These are phyloP conservation scores for Cardamine resedifolia DNA, from an alignment of 345 rosid species.

Conservation along the genomic window DNA sequence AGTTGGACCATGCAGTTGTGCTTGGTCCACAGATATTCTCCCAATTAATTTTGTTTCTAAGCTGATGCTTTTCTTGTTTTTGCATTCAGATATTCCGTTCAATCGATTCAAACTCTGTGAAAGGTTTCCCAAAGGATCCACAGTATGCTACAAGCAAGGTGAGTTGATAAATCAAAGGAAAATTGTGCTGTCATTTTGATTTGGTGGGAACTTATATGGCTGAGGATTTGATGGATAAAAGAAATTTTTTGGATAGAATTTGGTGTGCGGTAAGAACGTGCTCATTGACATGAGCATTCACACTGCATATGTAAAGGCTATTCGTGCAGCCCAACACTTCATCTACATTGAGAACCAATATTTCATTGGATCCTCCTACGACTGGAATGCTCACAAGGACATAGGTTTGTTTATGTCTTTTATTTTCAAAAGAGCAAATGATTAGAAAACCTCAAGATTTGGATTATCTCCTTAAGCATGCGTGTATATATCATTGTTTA, in stretches of 20 bases:
- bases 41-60: not conserved
- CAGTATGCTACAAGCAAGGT: slow-evolving; percentile 73
- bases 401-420: slow-evolving; percentile 51
- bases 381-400: slow-evolving; percentile 76
- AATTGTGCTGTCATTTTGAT: not conserved
- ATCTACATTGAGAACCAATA: slow-evolving; percentile 96
- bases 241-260: slow-evolving; percentile 55
- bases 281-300: slow-evolving; percentile 99
- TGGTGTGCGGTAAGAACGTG: slow-evolving; percentile 88
- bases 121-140: slow-evolving; percentile 89
- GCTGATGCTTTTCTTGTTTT: slow-evolving; percentile 27
- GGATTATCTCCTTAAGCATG: not conserved
- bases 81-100: slow-evolving; percentile 79
- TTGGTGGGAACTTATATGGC: not conserved
- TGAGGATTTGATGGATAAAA: slow-evolving; percentile 24
- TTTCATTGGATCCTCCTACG: slow-evolving; percentile 90
- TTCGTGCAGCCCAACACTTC: slow-evolving; percentile 95
- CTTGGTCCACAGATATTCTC: slow-evolving; percentile 7
- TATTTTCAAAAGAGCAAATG: not conserved
- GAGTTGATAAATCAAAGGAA: slow-evolving; percentile 22
- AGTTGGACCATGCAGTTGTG: not conserved
- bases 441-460: not conserved
- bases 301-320: slow-evolving; percentile 92
- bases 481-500: not conserved
- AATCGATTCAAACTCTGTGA: slow-evolving; percentile 90